Conservation (phyloP, 2,329 filamentous ascomycete genomes). For the Fusarium setosum region DNA sequence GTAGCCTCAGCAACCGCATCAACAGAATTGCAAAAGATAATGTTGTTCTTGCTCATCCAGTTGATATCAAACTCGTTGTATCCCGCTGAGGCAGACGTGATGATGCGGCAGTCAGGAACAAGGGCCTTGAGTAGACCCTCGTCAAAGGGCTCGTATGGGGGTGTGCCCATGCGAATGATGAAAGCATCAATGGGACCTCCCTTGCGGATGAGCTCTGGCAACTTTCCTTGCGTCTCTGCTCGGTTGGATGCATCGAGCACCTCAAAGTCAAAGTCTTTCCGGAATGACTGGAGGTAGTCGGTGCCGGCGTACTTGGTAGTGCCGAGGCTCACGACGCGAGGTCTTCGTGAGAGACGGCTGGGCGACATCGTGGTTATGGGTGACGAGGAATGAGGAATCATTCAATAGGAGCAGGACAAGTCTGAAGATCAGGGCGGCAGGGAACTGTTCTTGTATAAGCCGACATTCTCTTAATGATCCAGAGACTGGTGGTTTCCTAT, state of each 20-base stretch:
- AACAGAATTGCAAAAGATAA: conserved; percentile 65
- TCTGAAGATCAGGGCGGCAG: background rate
- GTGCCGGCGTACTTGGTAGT: conserved; percentile 49
- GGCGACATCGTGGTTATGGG: conserved; percentile 22
- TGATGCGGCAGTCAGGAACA: conserved; percentile 54
- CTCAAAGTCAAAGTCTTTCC: conserved; percentile 50
- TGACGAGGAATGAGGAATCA: too few species aligned
- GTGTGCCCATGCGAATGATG: conserved; percentile 61
- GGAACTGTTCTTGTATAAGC: background rate
- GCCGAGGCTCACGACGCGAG: conserved; percentile 54
- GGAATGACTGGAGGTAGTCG: conserved; percentile 53
- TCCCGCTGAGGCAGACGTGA: conserved; percentile 58
- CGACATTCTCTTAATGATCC: background rate
- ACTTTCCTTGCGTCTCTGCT: conserved; percentile 46
- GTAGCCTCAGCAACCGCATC: conserved; percentile 64
- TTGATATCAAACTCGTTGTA: conserved; percentile 59
- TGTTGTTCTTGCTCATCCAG: conserved; percentile 54
- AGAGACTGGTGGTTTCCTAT: background rate
- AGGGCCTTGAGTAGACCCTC: conserved; percentile 53
- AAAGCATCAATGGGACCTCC: conserved; percentile 57
- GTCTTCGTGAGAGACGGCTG: conserved; percentile 42
- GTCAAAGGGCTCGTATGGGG: conserved; percentile 61
- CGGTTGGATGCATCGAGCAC: conserved; percentile 49
- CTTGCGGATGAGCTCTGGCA: conserved; percentile 48
- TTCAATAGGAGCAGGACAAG: too few species aligned